phyloP scores from a whole-genome alignment of 2,329 filamentous ascomycete genomes.

The Talaromyces amestolkiae region DNA sequence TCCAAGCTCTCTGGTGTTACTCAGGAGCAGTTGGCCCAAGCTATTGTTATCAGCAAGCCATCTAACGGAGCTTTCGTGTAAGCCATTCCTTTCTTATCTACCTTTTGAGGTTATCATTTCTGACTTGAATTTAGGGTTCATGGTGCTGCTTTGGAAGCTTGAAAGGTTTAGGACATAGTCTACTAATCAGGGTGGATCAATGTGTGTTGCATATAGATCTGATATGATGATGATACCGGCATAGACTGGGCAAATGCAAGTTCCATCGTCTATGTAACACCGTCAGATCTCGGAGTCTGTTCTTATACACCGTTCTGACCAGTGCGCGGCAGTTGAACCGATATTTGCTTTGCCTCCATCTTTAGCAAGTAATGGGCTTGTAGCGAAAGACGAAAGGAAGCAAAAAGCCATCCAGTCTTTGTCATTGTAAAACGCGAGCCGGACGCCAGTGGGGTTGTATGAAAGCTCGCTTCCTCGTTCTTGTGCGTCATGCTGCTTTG shows the following conservation, averaged over 20 bases:
- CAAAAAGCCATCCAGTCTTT: neutral
- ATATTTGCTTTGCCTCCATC: neutral
- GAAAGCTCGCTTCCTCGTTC: neutral
- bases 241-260: neutral
- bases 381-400: neutral
- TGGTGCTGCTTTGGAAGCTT: slow-evolving; percentile 17
- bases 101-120: neutral
- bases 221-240: neutral
- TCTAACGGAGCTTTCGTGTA: slow-evolving; percentile 46
- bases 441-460: neutral
- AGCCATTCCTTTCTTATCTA: slow-evolving; percentile 18
- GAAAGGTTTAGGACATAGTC: neutral
- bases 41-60: slow-evolving; percentile 86
- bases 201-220: slow-evolving; percentile 1
- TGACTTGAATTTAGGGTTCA: slow-evolving; percentile 16
- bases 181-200: neutral
- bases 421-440: neutral
- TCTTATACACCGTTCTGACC: neutral
- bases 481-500: neutral
- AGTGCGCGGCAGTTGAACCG: neutral
- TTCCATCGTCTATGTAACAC: neutral
- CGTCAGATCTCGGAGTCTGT: neutral
- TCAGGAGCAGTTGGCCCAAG: slow-evolving; percentile 70
- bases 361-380: neutral
- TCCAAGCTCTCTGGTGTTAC: slow-evolving; percentile 63